Conservation (phyloP, 2,329 filamentous ascomycete genomes). For the Stemphylium vesicarium region DNA sequence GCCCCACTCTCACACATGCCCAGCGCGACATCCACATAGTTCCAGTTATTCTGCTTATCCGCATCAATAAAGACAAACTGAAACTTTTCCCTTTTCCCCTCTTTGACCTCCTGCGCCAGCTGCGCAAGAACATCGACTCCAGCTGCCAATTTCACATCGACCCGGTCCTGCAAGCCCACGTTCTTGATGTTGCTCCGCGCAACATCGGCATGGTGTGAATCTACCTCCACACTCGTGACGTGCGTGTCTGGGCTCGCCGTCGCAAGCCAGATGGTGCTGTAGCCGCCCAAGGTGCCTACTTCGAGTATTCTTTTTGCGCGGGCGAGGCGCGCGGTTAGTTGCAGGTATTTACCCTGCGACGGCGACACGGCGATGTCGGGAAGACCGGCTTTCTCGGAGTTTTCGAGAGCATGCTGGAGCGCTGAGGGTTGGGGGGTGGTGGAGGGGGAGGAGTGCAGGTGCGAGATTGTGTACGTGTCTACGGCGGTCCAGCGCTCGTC, state of each 20-base stretch:
- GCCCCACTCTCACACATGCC: conserved; percentile 51
- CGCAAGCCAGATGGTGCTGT: conserved; percentile 62
- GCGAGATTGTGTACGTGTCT: conserved; percentile 45
- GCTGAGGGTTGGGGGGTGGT: conserved; percentile 34
- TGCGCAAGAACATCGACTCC: conserved; percentile 53
- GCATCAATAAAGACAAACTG: conserved; percentile 63
- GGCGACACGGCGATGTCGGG: conserved; percentile 46
- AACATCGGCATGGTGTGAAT: conserved; percentile 55
- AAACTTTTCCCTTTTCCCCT: conserved; percentile 51
- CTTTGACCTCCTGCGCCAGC: conserved; percentile 51
- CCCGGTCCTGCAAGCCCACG: conserved; percentile 50
- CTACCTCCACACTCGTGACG: conserved; percentile 61
- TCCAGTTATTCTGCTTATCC: conserved; percentile 58
- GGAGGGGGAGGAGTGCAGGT: conserved; percentile 40
- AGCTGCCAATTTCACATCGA: conserved; percentile 55
- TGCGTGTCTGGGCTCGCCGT: conserved; percentile 43
- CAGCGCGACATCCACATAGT: conserved; percentile 57
- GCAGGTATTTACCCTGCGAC: conserved; percentile 44
- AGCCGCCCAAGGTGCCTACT: conserved; percentile 63
- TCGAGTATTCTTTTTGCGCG: conserved; percentile 53
- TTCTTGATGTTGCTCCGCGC: conserved; percentile 54
- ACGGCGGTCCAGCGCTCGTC: conserved; percentile 50
- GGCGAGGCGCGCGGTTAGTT: conserved; percentile 39
- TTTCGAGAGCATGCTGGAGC: conserved; percentile 31
- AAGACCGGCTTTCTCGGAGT: conserved; percentile 31